These are phyloP conservation scores for Coemansia erecta DNA, from an alignment of 192 early-diverging fungal species.

Conservation along the genomic window DNA sequence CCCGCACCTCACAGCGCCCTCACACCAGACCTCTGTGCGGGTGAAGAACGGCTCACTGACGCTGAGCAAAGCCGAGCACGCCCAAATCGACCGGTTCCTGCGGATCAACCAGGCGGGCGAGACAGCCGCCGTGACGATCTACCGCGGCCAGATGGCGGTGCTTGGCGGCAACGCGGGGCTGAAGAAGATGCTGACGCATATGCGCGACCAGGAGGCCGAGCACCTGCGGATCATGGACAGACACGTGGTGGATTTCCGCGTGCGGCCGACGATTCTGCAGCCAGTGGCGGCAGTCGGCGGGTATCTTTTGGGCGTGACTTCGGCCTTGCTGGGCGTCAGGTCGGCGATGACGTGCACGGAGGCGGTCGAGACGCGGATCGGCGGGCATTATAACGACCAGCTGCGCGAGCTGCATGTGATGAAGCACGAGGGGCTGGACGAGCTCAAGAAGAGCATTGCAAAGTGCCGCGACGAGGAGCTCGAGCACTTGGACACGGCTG, in stretches of 20 bases:
- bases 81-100: conserved; percentile 71
- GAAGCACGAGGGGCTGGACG: conserved; percentile 64
- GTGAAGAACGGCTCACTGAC: conserved; percentile 28
- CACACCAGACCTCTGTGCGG: conserved; percentile 24
- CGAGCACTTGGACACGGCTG: conserved; percentile 87
- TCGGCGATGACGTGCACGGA: conserved; percentile 99
- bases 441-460: conserved; percentile 62
- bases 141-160: conserved; percentile 89
- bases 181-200: conserved; percentile 77
- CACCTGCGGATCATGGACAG: conserved; percentile 81
- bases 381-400: conserved; percentile 95
- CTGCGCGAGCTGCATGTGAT: conserved; percentile 78
- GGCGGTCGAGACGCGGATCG: conserved; percentile 95
- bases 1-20: conserved; percentile 41
- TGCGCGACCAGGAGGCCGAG: conserved; percentile 92
- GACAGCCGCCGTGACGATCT: conserved; percentile 92
- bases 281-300: conserved; percentile 88
- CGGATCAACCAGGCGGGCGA: conserved; percentile 98
- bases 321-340: conserved; percentile 87
- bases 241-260: conserved; percentile 70
- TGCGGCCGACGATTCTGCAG: conserved; percentile 79
- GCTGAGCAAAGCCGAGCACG: conserved; percentile 56
- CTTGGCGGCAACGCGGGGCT: conserved; percentile 67
- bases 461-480: conserved; percentile 94
- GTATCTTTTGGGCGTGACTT: conserved; percentile 78